Conservation (phyloP, 2,329 filamentous ascomycete species). For the Paramyrothecium roridum region DNA sequence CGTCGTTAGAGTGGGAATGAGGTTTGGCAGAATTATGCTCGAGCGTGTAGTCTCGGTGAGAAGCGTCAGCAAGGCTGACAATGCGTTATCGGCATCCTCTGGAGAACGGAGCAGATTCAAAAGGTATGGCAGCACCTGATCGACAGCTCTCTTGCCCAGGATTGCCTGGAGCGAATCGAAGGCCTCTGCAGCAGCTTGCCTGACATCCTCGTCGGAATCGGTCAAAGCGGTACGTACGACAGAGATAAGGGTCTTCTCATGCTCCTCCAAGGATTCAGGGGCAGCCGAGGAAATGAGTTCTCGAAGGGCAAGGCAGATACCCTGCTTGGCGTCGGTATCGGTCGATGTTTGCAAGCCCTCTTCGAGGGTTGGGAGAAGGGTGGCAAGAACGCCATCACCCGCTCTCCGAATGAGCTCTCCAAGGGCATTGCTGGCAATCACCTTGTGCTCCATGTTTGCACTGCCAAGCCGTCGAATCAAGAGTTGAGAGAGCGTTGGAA, state of each 20-base stretch:
- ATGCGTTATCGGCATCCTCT: conserved; percentile 83
- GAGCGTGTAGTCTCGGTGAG: conserved; percentile 91
- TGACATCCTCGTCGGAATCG: conserved; percentile 83
- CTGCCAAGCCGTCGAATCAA: conserved; percentile 92
- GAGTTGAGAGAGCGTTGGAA: conserved; percentile 90
- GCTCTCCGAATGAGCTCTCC: conserved; percentile 97
- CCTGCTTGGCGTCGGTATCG: conserved; percentile 90
- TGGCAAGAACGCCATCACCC: conserved; percentile 87
- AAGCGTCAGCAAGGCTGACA: conserved; percentile 88
- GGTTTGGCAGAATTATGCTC: conserved; percentile 93
- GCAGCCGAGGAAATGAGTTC: conserved; percentile 90
- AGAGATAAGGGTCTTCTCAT: conserved; percentile 91
- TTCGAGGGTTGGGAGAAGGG: conserved; percentile 84
- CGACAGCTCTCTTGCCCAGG: conserved; percentile 88
- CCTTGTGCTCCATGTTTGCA: conserved; percentile 97
- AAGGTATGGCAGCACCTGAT: conserved; percentile 90
- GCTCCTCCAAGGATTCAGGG: conserved; percentile 84
- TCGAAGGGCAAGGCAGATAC: conserved; percentile 92
- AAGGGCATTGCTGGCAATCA: conserved; percentile 95
- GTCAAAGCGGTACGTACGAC: conserved; percentile 91
- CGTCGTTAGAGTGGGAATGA: conserved; percentile 88
- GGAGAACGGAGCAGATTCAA: conserved; percentile 86
- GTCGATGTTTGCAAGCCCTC: conserved; percentile 85
- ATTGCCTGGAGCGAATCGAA: conserved; percentile 95
- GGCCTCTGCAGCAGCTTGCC: conserved; percentile 93